These are phyloP conservation scores for Cardamine resedifolia DNA, from an alignment of 345 rosid genomes.

Conservation along the genomic window DNA sequence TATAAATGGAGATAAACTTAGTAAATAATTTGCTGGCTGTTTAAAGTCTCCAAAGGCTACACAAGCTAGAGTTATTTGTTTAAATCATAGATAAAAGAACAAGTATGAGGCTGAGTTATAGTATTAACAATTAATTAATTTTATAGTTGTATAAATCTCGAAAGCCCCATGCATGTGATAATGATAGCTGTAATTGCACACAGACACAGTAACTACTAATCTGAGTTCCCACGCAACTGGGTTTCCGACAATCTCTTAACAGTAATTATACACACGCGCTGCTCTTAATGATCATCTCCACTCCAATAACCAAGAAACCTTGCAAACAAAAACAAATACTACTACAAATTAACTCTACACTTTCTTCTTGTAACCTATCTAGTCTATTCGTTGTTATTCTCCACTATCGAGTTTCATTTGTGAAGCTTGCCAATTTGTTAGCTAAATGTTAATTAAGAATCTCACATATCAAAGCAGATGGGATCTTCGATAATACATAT, in stretches of 20 bases:
- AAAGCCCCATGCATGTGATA: constrained; percentile 27
- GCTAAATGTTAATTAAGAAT: too few species aligned
- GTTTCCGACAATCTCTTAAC: constrained; percentile 22
- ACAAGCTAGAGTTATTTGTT: not conserved
- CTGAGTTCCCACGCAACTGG: constrained; percentile 30
- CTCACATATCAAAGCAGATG: too few species aligned
- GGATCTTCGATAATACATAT: too few species aligned
- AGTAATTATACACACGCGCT: constrained; percentile 9
- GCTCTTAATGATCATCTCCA: not conserved
- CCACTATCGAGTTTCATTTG: not conserved
- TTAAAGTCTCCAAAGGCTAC: constrained; percentile 31
- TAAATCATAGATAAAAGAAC: not conserved
- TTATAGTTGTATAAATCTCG: not conserved
- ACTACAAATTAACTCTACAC: not conserved
- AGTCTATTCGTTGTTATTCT: not conserved
- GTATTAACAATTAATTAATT: not conserved
- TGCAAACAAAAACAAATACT: not conserved
- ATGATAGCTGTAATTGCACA: constrained; percentile 33
- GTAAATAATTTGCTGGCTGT: constrained; percentile 17
- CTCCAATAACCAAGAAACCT: constrained; percentile 11
- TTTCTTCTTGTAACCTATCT: not conserved
- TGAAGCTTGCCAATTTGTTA: too few species aligned
- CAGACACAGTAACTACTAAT: constrained; percentile 14
- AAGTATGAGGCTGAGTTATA: constrained; percentile 8
- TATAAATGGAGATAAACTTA: not conserved